Evolutionary conservation across 2,329 filamentous ascomycete species (phyloP), one percentile per base, ranked within the genome.

Genomic region (Verticillium zaregamsianum): DNA sequence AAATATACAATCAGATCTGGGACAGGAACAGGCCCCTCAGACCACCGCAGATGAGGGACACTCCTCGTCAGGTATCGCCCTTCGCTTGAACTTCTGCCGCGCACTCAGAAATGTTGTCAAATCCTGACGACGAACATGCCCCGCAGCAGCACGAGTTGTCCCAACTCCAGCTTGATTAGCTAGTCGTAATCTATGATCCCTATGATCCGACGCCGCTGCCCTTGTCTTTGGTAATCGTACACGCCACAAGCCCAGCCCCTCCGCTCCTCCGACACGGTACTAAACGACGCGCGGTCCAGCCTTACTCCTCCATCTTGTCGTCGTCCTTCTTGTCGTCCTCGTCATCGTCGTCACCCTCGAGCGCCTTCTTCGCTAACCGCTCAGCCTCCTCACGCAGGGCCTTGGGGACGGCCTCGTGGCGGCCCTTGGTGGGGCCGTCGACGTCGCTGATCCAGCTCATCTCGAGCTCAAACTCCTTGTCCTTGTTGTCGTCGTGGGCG

Each of bases 401-500:
- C 82, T 92, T 93, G 62, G 95, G 95, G 62, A 99, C 95, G 78
- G 96, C 92, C 77, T 94, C 85, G 74, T 99, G 95, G 70, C 89
- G 87, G 66, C 95, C 95, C 81, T 96, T 94, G 65, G 93, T 98
- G 39, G 93, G 93, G 5, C 93, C 94, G 67, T 91, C 86, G 57
- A 88, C 78, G 59, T 85, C 86, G 77, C 93, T 97, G 76, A 98
- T 91, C 95, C 95, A 99, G 63, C 92, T 96, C 93, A 99, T 96
- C 82, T 99, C 95, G 63, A 99, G 83, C 86, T 99, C 95, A 72
- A 98, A 99, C 67, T 98, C 95, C 84, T 99, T 99, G 80, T 98
- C 95, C 82, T 98, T 98, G 84, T 94, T 98, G 77, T 99, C 95
- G 77, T 98, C 95, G 75, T 99, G 95, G 57, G 94, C 93, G 64